Base-by-base conservation (phyloP, 495 filamentous ascomycete genomes). In the Astrothelium subdiscretum region DNA sequence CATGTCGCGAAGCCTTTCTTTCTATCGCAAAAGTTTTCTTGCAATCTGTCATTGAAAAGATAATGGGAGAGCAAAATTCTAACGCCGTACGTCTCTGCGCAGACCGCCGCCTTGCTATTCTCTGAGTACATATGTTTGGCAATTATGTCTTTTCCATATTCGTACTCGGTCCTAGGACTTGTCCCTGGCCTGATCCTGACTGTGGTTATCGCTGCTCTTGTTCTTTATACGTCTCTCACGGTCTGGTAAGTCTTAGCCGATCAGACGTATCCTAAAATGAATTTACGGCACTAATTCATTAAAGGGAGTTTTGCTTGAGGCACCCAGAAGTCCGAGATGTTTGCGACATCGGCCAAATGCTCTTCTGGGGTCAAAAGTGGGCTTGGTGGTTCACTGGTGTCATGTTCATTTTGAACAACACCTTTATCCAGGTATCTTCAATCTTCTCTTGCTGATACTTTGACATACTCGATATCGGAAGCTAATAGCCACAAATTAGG, bases 141-240 rank as follows among this genome's bases (percentile, higher is more conserved):
- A 40, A 95, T 95, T 68, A 95, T 95, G 90, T 92, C 88, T 24
- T 95, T 95, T 70, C 90, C 90, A 1, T 94, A 86, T 79, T 92
- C 89, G 0, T 95, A 95, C 75, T 89, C 89, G 8, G 77, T 91
- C 38, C 80, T 95, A 24, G 90, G 90, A 11, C 80, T 95, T 29
- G 88, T 94, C n/a, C 90, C 90, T 0, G 90, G 90, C 44, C 71
- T 95, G 63, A 92, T 95, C 63, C 69, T 94, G 66, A 95, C 90
- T 0, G 78, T 89, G 2, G 82, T 90, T 31, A 81, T 90, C 59
- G 89, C 90, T 8, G 79, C 68, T 20, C 68, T 89, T 24, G 90
- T 95, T 10, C 74, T 94, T 13, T 95, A 95, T 68, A 95, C 90
- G 0, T 92, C 89, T n/a, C 72, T 94, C 44, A 81, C 88, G 42